phyloP scores from a whole-genome alignment of 169 alveolate genomes.

The Babesia bigemina region DNA sequence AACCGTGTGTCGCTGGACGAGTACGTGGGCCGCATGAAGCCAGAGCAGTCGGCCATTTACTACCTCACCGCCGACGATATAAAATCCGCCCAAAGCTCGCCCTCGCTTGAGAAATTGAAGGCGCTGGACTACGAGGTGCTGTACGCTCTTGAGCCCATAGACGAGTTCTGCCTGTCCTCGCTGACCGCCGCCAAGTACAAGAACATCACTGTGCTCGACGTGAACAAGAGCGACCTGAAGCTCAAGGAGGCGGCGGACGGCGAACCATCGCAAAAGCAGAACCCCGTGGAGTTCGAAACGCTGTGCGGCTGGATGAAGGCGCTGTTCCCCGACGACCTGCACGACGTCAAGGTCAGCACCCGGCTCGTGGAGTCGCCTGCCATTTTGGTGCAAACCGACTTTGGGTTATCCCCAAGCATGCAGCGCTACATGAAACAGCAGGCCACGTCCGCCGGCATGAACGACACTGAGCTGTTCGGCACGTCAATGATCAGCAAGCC shows the following conservation, averaged over 20 bases:
- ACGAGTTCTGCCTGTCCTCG: conserved; percentile 94
- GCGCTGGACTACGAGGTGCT: conserved; percentile 93
- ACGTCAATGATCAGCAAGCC: conserved; percentile 91
- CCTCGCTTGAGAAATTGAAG: conserved; percentile 90
- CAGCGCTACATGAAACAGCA: conserved; percentile 94
- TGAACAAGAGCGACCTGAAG: conserved; percentile 93
- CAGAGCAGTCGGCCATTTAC: conserved; percentile 91
- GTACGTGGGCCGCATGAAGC: conserved; percentile 90
- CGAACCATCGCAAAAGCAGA: not conserved
- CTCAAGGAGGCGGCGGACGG: conserved; percentile 77
- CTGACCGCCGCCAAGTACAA: conserved; percentile 87
- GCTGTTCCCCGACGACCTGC: conserved; percentile 83
- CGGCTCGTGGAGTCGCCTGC: conserved; percentile 92
- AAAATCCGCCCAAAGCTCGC: conserved; percentile 89
- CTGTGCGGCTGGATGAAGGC: conserved; percentile 90
- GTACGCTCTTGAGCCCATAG: conserved; percentile 93
- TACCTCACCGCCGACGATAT: conserved; percentile 93
- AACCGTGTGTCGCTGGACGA: conserved; percentile 88
- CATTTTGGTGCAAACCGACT: conserved; percentile 90
- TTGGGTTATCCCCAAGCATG: conserved; percentile 96
- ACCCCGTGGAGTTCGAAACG: conserved; percentile 78
- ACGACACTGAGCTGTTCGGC: conserved; percentile 82
- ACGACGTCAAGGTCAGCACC: conserved; percentile 87
- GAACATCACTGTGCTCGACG: conserved; percentile 89
- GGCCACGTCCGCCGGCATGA: conserved; percentile 92